A percentile compares a stretch with the other conserved stretches of the same genome.
Conservation (phyloP, 73 alveolate species). For the Paramecium sonneborni region DNA sequence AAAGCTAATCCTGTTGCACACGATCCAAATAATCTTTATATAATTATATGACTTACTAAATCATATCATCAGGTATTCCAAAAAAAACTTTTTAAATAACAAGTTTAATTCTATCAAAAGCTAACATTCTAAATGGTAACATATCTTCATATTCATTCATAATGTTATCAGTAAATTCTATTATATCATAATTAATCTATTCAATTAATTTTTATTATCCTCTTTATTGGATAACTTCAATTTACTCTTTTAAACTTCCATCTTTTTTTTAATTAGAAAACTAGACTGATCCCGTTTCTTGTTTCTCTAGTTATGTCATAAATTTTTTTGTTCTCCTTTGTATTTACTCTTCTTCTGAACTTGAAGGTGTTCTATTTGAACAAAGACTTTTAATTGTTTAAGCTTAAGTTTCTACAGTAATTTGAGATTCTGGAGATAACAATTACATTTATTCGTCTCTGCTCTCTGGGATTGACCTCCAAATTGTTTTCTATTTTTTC, state of each 20-base stretch:
- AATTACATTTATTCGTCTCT: constrained; percentile 6
- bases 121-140: background rate
- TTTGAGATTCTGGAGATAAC: background rate
- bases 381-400: constrained; percentile 5
- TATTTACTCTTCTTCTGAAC: background rate
- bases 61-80: constrained; percentile 27
- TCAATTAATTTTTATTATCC: background rate
- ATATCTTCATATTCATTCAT: constrained; percentile 21
- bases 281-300: background rate
- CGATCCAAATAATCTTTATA: constrained; percentile 45
- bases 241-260: background rate
- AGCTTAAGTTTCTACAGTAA: background rate
- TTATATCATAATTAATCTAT: background rate
- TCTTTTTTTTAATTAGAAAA: background rate
- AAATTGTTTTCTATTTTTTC: background rate
- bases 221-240: background rate
- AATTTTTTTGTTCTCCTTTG: background rate
- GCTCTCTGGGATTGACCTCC: background rate
- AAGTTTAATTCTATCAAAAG: constrained; percentile 29
- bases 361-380: background rate
- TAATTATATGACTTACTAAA: background rate
- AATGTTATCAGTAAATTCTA: constrained; percentile 2
- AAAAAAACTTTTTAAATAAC: background rate
- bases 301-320: background rate
- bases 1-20: constrained; percentile 67